A percentile compares a stretch with the other conserved stretches of the same genome.
phyloP scores from a whole-genome alignment of 768 basidiomycete genomes.

The Lactarius vividus region DNA sequence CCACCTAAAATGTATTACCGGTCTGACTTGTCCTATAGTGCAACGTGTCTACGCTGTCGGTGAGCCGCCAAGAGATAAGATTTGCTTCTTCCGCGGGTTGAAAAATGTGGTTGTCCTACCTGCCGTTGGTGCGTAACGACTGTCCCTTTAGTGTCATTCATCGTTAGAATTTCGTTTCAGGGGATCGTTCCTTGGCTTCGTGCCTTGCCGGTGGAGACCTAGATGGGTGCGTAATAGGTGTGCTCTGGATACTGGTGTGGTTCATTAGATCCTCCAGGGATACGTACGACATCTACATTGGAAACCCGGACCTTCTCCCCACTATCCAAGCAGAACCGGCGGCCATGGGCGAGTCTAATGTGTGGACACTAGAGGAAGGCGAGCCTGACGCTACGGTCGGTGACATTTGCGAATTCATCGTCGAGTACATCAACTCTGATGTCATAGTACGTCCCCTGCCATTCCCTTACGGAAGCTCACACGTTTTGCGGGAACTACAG shows the following conservation, averaged over 20 bases:
- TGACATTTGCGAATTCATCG: slow-evolving; percentile 62
- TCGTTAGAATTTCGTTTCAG: slow-evolving; percentile 35
- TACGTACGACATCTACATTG: slow-evolving; percentile 44
- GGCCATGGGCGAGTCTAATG: slow-evolving; percentile 29
- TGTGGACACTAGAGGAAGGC: slow-evolving; percentile 21
- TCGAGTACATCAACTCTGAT: slow-evolving; percentile 66
- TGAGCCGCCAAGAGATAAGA: slow-evolving; percentile 28
- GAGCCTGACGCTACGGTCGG: slow-evolving; percentile 53
- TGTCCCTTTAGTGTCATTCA: neutral
- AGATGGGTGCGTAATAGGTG: slow-evolving; percentile 52
- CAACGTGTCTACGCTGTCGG: slow-evolving; percentile 34
- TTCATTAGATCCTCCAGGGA: slow-evolving; percentile 2
- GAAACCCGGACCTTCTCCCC: slow-evolving; percentile 53
- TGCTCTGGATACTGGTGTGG: neutral
- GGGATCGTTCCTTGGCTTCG: slow-evolving; percentile 60
- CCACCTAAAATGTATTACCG: neutral
- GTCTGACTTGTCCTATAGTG: slow-evolving; percentile 13
- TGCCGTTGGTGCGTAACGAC: slow-evolving; percentile 8
- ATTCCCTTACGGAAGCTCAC: neutral
- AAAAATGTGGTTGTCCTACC: slow-evolving; percentile 33
- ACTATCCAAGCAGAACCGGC: slow-evolving; percentile 49
- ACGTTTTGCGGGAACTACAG: slow-evolving; percentile 35
- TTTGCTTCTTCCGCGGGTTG: slow-evolving; percentile 28
- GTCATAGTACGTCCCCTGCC: slow-evolving; percentile 52
- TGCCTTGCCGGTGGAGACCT: slow-evolving; percentile 76